Evolutionary conservation across 768 basidiomycete species (phyloP), one percentile per base, ranked within the genome.

Genomic region (Suillus paluster): DNA sequence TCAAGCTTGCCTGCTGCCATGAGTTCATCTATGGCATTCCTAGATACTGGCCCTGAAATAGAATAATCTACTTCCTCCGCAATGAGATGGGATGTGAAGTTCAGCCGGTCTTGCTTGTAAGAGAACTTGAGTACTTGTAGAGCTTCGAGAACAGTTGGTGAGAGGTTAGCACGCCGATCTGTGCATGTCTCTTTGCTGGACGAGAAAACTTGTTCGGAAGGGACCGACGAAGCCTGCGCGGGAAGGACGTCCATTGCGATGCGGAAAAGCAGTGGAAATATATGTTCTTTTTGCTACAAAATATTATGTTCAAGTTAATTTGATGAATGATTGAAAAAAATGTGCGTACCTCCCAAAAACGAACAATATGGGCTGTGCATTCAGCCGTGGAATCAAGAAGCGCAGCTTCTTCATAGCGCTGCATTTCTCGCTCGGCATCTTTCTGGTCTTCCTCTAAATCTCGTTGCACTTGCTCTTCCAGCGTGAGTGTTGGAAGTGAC

Each of bases 171-270:
- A 14, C 69, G 65, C 21, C 66, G 67, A 9, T 66, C 55, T 25
- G 70, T 68, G 39, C 59, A 62, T 1, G 74, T 75, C 59, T 73
- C 45, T 45, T 46, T 48, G 46, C 46, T 48, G 14, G 46, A 48
- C 14, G 23, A 48, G 46, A 25, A 48, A 14, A 48, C 46, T 23
- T 6, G 46, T 25, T 48, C 14, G 23, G 46, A 56, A 23, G 54
- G 54, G 0, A 56, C 54, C 14, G 73, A 75, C 3, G 75, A 76
- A 25, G 70, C 70, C 56, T 71, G 68, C 5, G 61, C 48, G 4
- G 68, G 66, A 23, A 69, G 49, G 48, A 56, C 48, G 55, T 68
- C 65, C 48, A 66, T 54, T 11, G 68, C 69, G n/a, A 69, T 41
- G 15, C 58, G 45, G 27, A 38, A 58, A 39, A 36, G 21, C 30